Conservation (phyloP, 2,329 filamentous ascomycete species). For the Exophiala spinifera region DNA sequence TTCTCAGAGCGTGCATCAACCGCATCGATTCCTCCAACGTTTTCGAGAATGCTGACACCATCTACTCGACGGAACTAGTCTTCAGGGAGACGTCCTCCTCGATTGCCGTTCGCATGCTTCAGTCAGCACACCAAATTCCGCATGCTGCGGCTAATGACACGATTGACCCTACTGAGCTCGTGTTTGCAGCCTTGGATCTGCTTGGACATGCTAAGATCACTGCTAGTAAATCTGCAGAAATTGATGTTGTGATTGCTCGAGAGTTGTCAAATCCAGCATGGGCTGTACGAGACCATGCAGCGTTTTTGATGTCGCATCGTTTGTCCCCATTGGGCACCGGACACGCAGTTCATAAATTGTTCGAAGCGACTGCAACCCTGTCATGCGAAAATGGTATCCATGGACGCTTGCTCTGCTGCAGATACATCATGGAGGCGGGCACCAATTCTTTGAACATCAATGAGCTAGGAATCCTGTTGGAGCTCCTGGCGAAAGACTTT, state of each 20-base stretch:
- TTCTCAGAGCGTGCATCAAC: conserved; percentile 68
- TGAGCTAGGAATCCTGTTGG: conserved; percentile 11
- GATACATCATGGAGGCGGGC: conserved; percentile 10
- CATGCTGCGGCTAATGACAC: not conserved
- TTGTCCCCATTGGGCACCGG: not conserved
- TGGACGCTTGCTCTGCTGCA: conserved; percentile 36
- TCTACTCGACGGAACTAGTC: not conserved
- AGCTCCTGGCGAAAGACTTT: not conserved
- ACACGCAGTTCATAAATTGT: not conserved
- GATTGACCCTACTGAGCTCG: conserved; percentile 20
- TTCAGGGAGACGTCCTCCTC: not conserved
- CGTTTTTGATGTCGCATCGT: conserved; percentile 30
- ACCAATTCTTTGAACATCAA: not conserved
- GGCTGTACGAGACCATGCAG: conserved; percentile 47
- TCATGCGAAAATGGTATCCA: conserved; percentile 39
- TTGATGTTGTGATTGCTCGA: conserved; percentile 35
- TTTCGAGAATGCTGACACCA: not conserved
- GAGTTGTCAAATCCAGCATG: conserved; percentile 45
- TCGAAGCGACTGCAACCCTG: conserved; percentile 2
- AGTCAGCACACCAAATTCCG: not conserved
- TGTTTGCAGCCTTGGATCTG: conserved; percentile 47
- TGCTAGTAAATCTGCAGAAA: conserved; percentile 34
- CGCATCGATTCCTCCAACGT: conserved; percentile 33
- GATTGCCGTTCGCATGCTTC: conserved; percentile 17
- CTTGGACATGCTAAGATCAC: conserved; percentile 34